Evolutionary conservation across 257 asterid genomes (phyloP), one percentile per base, ranked within the genome.

Genomic region (Solanum sitiens): DNA sequence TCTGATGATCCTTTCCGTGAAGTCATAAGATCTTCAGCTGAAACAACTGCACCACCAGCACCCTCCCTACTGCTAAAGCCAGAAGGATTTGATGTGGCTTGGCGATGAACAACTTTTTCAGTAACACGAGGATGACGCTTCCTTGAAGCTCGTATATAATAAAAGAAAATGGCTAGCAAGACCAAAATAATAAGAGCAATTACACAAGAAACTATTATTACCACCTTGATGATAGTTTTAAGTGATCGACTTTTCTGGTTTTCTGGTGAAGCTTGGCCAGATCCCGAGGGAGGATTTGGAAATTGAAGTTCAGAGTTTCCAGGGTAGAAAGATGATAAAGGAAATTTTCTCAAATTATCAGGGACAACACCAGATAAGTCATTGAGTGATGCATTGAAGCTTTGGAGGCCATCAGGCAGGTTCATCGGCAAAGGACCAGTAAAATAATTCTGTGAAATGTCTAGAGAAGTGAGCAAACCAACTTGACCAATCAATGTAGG

Each of bases 301-400:
- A 97, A 96, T 59, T 93, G 91, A 90, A 97, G 87, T 72, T 89
- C 76, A 5, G 98, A 90, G 86, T 97, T 97, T 27, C 99, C 99
- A 40, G 99, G 99, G 89, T 92, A 97, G 93, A 97, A 97, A 77
- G 98, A 94, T 23, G 99, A 93, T 18, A 86, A 70, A 10, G 99
- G 96, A 84, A 97, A 97, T 87, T 92, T 96, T 83, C 99, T 93
- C 92, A 97, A 90, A 89, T 95, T 95, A 30, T 93, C 98, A 2
- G 99, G 99, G 86, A 97, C 99, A 39, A 91, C 94, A 42, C 99
- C 99, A 16, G 99, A 96, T 56, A 97, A 94, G 86, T 94, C 93
- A 89, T 97, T 97, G 77, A 90, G 89, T 3, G 99, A 97, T 83
- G 95, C 99, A 87, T 97, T 97, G 32, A 97, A 94, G 91, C 94